Evolutionary conservation across 257 asterid species (phyloP).

Genomic region (Penstemon davidsonii): DNA sequence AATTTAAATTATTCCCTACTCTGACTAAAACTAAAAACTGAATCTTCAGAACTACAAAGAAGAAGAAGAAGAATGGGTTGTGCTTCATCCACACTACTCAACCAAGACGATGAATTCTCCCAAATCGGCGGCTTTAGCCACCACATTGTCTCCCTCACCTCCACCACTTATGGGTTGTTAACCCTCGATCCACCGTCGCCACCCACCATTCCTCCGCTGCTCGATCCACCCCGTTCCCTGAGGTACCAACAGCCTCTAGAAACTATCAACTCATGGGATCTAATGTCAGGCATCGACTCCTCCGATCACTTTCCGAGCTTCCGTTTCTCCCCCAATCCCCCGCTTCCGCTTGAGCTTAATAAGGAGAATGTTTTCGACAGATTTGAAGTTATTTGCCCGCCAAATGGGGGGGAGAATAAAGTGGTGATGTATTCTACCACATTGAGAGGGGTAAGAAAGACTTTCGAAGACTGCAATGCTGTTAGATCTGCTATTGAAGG

Average conservation of each 20-base stretch:
- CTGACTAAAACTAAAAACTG: too few species aligned
- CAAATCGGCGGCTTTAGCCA: conserved; percentile 79
- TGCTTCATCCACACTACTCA: conserved; percentile 78
- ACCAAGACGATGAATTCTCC: conserved; percentile 70
- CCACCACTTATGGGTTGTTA: conserved; percentile 87
- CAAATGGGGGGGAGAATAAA: conserved; percentile 73
- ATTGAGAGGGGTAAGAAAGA: conserved; percentile 83
- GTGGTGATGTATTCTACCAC: conserved; percentile 81
- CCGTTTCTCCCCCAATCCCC: conserved; percentile 38
- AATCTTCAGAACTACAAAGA: background rate
- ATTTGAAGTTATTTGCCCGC: conserved; percentile 63
- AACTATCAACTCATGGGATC: conserved; percentile 87
- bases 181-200: conserved; percentile 62
- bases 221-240: conserved; percentile 55
- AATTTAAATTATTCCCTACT: too few species aligned
- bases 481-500: conserved; percentile 72
- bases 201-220: conserved; percentile 50
- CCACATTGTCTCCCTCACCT: conserved; percentile 95
- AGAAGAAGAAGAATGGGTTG: conserved; percentile 61
- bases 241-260: conserved; percentile 38
- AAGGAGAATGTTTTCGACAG: conserved; percentile 40
- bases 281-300: conserved; percentile 81
- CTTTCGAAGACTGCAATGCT: conserved; percentile 81
- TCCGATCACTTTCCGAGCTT: conserved; percentile 52
- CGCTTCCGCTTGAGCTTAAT: background rate